Percentiles rank a stretch among this genome's conserved stretches.
These are phyloP conservation scores for Xylariaceae sp. DNA, from an alignment of 2,329 filamentous ascomycete genomes.

Conservation along the genomic window DNA sequence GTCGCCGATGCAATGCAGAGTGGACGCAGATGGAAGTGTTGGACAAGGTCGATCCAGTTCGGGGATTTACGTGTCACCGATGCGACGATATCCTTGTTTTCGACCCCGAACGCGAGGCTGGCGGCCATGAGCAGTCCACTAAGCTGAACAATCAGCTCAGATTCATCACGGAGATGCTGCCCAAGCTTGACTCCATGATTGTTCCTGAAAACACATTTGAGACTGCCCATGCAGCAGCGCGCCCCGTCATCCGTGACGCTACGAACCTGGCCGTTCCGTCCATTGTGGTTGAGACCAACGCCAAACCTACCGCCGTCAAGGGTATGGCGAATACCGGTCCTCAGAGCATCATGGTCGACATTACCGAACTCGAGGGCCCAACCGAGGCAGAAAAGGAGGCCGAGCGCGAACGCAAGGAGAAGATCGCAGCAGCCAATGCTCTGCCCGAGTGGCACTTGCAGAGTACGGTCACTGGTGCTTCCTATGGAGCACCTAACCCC, in stretches of 20 bases:
- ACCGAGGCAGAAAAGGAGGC: slow-evolving; percentile 62
- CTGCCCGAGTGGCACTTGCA: slow-evolving; percentile 67
- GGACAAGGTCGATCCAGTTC: slow-evolving; percentile 58
- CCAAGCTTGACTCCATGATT: slow-evolving; percentile 67
- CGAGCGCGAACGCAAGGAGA: slow-evolving; percentile 60
- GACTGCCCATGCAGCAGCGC: slow-evolving; percentile 56
- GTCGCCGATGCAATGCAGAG: slow-evolving; percentile 72
- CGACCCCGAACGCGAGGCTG: slow-evolving; percentile 61
- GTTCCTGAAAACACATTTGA: slow-evolving; percentile 74
- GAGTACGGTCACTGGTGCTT: slow-evolving; percentile 61
- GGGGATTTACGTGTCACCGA: slow-evolving; percentile 77
- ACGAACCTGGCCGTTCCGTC: slow-evolving; percentile 60
- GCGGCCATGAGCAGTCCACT: slow-evolving; percentile 67
- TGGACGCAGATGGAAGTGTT: slow-evolving; percentile 89
- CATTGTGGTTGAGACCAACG: slow-evolving; percentile 49
- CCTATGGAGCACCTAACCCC: slow-evolving; percentile 40
- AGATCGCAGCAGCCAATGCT: slow-evolving; percentile 62
- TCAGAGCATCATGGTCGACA: slow-evolving; percentile 64
- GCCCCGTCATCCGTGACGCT: slow-evolving; percentile 61
- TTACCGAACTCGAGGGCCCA: slow-evolving; percentile 60
- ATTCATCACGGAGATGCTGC: slow-evolving; percentile 70
- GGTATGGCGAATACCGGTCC: slow-evolving; percentile 62
- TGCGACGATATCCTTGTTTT: slow-evolving; percentile 63
- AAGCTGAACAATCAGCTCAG: slow-evolving; percentile 74
- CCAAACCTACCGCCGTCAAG: slow-evolving; percentile 61